Base-by-base conservation (phyloP, 179 eudicot species). In the Patellifolia procumbens region DNA sequence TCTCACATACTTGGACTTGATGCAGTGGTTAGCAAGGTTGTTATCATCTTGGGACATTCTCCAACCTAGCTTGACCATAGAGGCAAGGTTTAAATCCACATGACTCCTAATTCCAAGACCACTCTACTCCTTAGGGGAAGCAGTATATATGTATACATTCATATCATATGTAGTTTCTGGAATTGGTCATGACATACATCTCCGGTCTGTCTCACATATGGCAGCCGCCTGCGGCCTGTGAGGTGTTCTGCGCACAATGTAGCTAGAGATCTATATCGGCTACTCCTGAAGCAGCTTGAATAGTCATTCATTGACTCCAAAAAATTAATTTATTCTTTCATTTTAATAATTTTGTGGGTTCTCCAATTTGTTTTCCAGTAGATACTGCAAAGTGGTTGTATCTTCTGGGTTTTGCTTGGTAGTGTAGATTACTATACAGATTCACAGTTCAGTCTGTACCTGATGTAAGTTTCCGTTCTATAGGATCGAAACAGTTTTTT, bases 261-360 rank as follows among this genome's bases (percentile, higher is more conserved):
- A 73, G 66, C 43, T 58, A n/a, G 34, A 67, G 22, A 26, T 39
- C 19, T 77, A 75, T 62, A 72, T 72, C 65, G 63, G 76, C 76
- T 71, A 68, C 74, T 61, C 69, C 12, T 68, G 48, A 39, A 76
- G 78, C 78, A 66, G 78, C 83, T 64, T 65, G 63, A 56, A 51
- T 80, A 72, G 80, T 76, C 55, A 53, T 72, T 45, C 67, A 46
- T 72, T 22, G 76, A 66, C 62, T 71, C 70, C 35, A n/a, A 68
- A 72, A 26, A 78, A 78, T 79, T 42, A 70, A 68, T 81, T 75
- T 55, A 82, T 82, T 82, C 73, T 55, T 82, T 60, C 15, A 32
- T 77, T 26, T 16, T 6, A 16, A 16, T 35, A 34, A 39, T 37
- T 32, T 46, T n/a, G 49, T 61, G n/a, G 39, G 56, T 26, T 77